A percentile compares a stretch with the other conserved stretches of the same genome.
These are phyloP conservation scores for Peniophora sp. DNA, from an alignment of 1,284 basidiomycete genomes.

Conservation along the genomic window DNA sequence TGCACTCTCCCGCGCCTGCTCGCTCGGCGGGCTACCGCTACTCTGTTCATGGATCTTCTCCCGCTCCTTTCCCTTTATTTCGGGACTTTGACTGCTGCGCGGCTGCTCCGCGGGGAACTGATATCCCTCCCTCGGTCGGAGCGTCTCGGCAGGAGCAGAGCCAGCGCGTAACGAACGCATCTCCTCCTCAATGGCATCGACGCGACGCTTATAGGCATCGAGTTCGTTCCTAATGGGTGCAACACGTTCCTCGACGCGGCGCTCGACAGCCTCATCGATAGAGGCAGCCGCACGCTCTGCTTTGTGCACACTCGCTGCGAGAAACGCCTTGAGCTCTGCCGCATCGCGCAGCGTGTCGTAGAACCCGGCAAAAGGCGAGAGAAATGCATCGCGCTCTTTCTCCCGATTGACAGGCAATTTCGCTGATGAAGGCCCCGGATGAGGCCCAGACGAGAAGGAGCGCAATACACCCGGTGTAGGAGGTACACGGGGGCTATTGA, in stretches of 20 bases:
- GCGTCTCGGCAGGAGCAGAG: too few species aligned
- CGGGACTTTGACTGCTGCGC: too few species aligned
- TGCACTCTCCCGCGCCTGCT: too few species aligned
- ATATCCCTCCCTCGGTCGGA: too few species aligned
- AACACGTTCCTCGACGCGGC: conserved; percentile 50
- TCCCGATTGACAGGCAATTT: conserved; percentile 24
- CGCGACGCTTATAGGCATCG: conserved; percentile 39
- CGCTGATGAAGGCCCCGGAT: conserved; percentile 15
- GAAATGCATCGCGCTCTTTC: conserved; percentile 53
- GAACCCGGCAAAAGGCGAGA: conserved; percentile 71
- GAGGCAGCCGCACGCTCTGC: conserved; percentile 43
- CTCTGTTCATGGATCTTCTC: too few species aligned
- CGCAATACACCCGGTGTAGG: conserved; percentile 59
- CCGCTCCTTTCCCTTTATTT: too few species aligned
- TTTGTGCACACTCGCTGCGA: conserved; percentile 61
- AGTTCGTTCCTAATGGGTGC: conserved; percentile 52
- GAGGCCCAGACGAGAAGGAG: conserved; percentile 50
- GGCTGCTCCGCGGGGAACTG: too few species aligned
- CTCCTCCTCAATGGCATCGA: conserved; percentile 23
- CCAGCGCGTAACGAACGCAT: too few species aligned
- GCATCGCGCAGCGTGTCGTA: conserved; percentile 73
- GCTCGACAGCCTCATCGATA: conserved; percentile 48
- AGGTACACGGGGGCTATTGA: conserved; percentile 52
- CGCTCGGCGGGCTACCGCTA: too few species aligned
- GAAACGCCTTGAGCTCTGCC: conserved; percentile 64